phyloP scores from a whole-genome alignment of 768 basidiomycete genomes.

The Pholiota conissans region DNA sequence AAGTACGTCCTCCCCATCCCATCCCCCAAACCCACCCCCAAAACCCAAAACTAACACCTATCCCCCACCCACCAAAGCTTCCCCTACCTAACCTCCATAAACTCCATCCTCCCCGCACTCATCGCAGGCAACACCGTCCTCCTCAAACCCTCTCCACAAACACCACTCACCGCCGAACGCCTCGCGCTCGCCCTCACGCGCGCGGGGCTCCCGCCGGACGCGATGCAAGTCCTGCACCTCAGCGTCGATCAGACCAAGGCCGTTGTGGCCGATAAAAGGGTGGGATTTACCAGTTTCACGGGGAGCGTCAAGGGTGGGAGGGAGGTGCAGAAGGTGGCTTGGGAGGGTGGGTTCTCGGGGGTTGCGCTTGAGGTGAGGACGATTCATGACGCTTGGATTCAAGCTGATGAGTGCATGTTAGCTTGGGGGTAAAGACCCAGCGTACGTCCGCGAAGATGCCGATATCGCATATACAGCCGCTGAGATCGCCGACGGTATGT shows the following conservation, averaged over 20 bases:
- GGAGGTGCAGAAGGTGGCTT: constrained; percentile 72
- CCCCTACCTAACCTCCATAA: constrained; percentile 88
- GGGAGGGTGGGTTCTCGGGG: constrained; percentile 77
- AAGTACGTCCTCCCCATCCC: constrained; percentile 63
- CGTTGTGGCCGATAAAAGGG: constrained; percentile 53
- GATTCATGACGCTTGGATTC: no score
- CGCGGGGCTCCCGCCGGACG: constrained; percentile 77
- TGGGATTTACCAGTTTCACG: constrained; percentile 90
- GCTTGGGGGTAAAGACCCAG: constrained; percentile 98
- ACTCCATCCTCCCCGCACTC: constrained; percentile 89
- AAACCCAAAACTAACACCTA: background rate
- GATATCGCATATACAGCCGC: constrained; percentile 80
- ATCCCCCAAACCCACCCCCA: background rate
- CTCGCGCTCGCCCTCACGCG: constrained; percentile 65
- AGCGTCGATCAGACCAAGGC: constrained; percentile 60
- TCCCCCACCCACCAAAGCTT: constrained; percentile 45
- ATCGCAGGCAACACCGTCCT: constrained; percentile 89
- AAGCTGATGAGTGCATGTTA: no score
- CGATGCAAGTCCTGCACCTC: constrained; percentile 78
- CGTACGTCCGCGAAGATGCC: constrained; percentile 88
- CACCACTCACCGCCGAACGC: constrained; percentile 84
- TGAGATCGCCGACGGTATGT: constrained; percentile 87
- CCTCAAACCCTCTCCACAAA: constrained; percentile 96
- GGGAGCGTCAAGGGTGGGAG: constrained; percentile 80
- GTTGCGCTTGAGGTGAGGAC: constrained; percentile 77